phyloP scores from a whole-genome alignment of 495 filamentous ascomycete genomes.

The Penicillium antarcticum region DNA sequence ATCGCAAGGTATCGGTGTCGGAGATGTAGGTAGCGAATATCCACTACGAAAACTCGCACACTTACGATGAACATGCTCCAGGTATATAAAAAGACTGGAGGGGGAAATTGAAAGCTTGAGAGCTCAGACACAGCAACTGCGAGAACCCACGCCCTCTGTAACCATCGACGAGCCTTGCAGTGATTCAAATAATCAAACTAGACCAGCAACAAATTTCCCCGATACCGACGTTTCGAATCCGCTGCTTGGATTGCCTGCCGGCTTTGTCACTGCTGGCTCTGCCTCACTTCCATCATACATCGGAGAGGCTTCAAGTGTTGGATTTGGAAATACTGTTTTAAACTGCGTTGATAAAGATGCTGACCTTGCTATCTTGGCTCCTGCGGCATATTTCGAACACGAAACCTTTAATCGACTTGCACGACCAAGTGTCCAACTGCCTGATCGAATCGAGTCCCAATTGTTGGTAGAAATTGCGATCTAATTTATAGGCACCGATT shows the following conservation, averaged over 20 bases:
- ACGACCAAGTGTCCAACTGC: constrained; percentile 2
- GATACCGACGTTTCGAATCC: constrained; percentile 12
- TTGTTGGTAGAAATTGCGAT: constrained; percentile 10
- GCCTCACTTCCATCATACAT: constrained; percentile 5
- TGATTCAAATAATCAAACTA: background rate
- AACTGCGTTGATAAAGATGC: constrained; percentile 10
- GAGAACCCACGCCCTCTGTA: background rate
- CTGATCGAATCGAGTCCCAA: constrained; percentile 9
- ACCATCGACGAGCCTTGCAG: too few relatives aligned
- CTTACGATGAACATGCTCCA: background rate
- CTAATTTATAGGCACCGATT: constrained; percentile 13
- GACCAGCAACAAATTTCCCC: background rate
- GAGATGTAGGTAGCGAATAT: constrained; percentile 7
- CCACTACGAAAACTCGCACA: too few relatives aligned
- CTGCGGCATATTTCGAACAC: constrained; percentile 8
- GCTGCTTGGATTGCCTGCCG: constrained; percentile 8
- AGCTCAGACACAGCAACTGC: constrained; percentile 1
- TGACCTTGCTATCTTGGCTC: constrained; percentile 1
- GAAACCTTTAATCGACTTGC: constrained; percentile 9
- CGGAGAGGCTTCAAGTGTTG: constrained; percentile 9
- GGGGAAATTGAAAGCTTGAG: constrained; percentile 4
- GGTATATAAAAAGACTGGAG: constrained; percentile 9
- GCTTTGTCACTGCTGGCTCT: constrained; percentile 8
- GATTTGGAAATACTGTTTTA: constrained; percentile 8
- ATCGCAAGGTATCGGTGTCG: constrained; percentile 13